Base-by-base conservation (phyloP, 345 rosid genomes). In the Fremontodendron californicum region DNA sequence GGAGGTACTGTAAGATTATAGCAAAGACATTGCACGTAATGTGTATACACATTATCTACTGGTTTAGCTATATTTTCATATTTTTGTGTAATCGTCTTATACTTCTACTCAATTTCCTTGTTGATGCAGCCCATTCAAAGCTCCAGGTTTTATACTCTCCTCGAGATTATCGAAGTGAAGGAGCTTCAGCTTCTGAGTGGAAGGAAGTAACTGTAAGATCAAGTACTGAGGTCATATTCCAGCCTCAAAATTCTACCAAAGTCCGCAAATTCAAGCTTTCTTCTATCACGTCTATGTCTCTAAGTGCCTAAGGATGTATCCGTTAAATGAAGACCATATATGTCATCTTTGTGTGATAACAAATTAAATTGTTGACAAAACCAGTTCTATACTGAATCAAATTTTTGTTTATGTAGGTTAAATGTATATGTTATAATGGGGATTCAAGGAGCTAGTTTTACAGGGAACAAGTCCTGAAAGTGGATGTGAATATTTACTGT, bases 111-210 rank as follows among this genome's bases (percentile, higher is more conserved):
- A 43, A 46, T 62, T 46, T 75, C 6, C 13, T 23, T 23, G 66
- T n/a, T 69, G 67, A 43, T 70, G 88, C 92, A 95, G 98, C 97
- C 40, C 92, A 83, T 61, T 87, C 97, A 43, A 88, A 79, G 83
- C 93, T 95, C 63, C 94, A 90, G 84, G 91, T 93, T 71, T 64
- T 90, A 85, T 95, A 90, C 77, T 87, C 80, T 74, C 82, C 84
- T 81, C 94, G 99, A 9, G 94, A 95, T 79, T 93, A 93, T 81
- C 85, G 97, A 83, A 90, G 86, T 74, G 97, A 90, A 79, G 91
- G 94, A 35, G 88, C 90, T 19, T 90, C 95, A 51, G 65, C 78
- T 74, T 86, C 94, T 6, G 99, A 95, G 82, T 89, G 89, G 86
- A 89, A 80, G 57, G 99, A 95, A 85, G 84, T 77, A 70, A 90